phyloP scores from a whole-genome alignment of 371 early-diverging fungal genomes.

The Apophysomyces variabilis region DNA sequence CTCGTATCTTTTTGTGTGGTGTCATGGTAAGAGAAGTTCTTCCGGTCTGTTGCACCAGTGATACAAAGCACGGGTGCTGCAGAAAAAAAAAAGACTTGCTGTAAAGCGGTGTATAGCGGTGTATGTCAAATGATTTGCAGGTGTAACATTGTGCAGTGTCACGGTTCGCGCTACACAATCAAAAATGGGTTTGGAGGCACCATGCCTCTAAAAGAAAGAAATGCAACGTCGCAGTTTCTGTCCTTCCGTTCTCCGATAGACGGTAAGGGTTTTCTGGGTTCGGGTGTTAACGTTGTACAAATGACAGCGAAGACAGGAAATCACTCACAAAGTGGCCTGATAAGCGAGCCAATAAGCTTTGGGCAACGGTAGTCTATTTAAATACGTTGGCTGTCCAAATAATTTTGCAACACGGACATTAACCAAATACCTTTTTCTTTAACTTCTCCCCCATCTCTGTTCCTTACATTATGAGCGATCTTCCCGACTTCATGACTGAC shows the following conservation, averaged over 20 bases:
- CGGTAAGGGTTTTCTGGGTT: conserved; percentile 1
- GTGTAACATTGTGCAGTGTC: not conserved
- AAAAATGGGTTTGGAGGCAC: not conserved
- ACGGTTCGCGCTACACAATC: not conserved
- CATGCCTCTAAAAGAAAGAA: not conserved
- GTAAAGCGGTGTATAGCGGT: not conserved
- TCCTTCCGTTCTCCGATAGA: not conserved
- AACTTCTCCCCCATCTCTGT: conserved; percentile 2
- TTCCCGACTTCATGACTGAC: conserved; percentile 60
- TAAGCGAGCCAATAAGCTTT: not conserved
- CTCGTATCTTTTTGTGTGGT: too few species aligned
- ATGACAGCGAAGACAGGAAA: not conserved
- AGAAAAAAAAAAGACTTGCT: not conserved
- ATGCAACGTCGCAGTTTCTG: not conserved
- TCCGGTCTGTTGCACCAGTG: not conserved
- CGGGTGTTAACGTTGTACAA: not conserved
- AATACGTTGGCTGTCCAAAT: not conserved
- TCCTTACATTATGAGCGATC: conserved; percentile 25
- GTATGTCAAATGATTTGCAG: not conserved
- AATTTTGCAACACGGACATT: not conserved
- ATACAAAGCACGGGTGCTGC: not conserved
- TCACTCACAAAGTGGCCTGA: not conserved
- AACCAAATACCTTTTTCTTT: not conserved
- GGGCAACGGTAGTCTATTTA: not conserved
- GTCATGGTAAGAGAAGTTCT: too few species aligned